phyloP scores from a whole-genome alignment of 2,329 filamentous ascomycete genomes.

The Nemania bipapillata region DNA sequence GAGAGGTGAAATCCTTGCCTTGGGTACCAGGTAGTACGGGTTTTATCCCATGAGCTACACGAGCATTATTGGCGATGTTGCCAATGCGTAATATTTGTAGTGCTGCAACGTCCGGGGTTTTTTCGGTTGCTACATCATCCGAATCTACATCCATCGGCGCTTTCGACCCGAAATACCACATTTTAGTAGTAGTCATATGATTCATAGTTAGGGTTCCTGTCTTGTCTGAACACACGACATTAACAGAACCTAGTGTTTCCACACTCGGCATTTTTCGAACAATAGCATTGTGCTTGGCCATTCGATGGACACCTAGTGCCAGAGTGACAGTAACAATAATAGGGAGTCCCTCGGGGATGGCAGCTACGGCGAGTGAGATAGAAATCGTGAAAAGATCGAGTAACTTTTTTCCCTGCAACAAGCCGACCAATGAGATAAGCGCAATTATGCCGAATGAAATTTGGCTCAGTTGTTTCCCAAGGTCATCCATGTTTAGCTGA shows the following conservation, averaged over 20 bases:
- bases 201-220: slow-evolving; percentile 96
- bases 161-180: slow-evolving; percentile 88
- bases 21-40: slow-evolving; percentile 88
- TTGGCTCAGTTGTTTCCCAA: slow-evolving; percentile 95
- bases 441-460: slow-evolving; percentile 95
- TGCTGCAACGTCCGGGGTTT: slow-evolving; percentile 76
- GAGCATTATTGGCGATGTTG: slow-evolving; percentile 95
- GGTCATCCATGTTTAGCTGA: slow-evolving; percentile 95
- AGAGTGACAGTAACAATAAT: slow-evolving; percentile 99
- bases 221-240: slow-evolving; percentile 99
- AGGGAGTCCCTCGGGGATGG: slow-evolving; percentile 93
- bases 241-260: slow-evolving; percentile 96
- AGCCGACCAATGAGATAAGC: slow-evolving; percentile 89
- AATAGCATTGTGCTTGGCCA: slow-evolving; percentile 95
- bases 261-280: slow-evolving; percentile 96
- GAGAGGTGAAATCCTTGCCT: slow-evolving; percentile 69
- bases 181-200: slow-evolving; percentile 96
- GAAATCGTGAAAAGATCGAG: slow-evolving; percentile 98
- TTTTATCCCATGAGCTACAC: slow-evolving; percentile 79
- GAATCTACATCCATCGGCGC: slow-evolving; percentile 64
- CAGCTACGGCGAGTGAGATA: slow-evolving; percentile 93
- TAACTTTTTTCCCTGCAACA: slow-evolving; percentile 87
- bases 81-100: slow-evolving; percentile 87
- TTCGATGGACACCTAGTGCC: slow-evolving; percentile 91
- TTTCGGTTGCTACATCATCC: slow-evolving; percentile 65